These are phyloP conservation scores for Fragilaria crotonensis DNA, from an alignment of 108 stramenopile species.

Conservation along the genomic window DNA sequence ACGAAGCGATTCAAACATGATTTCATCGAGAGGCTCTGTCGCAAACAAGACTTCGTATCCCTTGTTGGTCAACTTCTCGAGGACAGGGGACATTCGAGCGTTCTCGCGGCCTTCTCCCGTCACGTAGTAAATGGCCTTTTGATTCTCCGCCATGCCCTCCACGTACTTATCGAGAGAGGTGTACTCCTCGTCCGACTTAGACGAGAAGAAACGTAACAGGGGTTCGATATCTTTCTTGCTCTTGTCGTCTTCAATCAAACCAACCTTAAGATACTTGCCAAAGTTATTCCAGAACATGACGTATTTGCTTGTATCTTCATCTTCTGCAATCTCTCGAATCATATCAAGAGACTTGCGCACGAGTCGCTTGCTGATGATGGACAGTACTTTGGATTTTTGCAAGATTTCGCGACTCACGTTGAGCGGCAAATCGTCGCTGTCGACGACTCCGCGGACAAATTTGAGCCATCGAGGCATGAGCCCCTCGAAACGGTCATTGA, in stretches of 20 bases:
- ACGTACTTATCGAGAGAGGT: slow-evolving; percentile 86
- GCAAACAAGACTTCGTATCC: slow-evolving; percentile 92
- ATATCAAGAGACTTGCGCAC: slow-evolving; percentile 95
- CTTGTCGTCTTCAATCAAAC: slow-evolving; percentile 85
- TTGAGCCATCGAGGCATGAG: slow-evolving; percentile 96
- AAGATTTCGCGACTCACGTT: slow-evolving; percentile 97
- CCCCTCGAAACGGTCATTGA: slow-evolving; percentile 98
- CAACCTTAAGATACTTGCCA: slow-evolving; percentile 97
- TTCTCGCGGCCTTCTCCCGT: slow-evolving; percentile 85
- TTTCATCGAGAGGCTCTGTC: slow-evolving; percentile 96
- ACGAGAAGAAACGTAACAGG: slow-evolving; percentile 83
- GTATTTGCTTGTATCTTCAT: slow-evolving; percentile 69
- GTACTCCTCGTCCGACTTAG: slow-evolving; percentile 72
- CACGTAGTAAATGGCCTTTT: slow-evolving; percentile 94
- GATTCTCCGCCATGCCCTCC: slow-evolving; percentile 82
- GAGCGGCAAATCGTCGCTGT: slow-evolving; percentile 91
- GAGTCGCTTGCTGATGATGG: slow-evolving; percentile 95
- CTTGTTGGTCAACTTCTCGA: slow-evolving; percentile 80
- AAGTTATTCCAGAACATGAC: slow-evolving; percentile 93
- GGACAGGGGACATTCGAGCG: slow-evolving; percentile 81
- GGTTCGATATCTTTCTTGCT: slow-evolving; percentile 84
- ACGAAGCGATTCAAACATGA: slow-evolving; percentile 85
- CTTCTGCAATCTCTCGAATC: slow-evolving; percentile 80
- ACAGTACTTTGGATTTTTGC: slow-evolving; percentile 95
- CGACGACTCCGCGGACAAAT: slow-evolving; percentile 94